phyloP scores from a whole-genome alignment of 768 basidiomycete species.

The Porpolomopsis calyptriformis region DNA sequence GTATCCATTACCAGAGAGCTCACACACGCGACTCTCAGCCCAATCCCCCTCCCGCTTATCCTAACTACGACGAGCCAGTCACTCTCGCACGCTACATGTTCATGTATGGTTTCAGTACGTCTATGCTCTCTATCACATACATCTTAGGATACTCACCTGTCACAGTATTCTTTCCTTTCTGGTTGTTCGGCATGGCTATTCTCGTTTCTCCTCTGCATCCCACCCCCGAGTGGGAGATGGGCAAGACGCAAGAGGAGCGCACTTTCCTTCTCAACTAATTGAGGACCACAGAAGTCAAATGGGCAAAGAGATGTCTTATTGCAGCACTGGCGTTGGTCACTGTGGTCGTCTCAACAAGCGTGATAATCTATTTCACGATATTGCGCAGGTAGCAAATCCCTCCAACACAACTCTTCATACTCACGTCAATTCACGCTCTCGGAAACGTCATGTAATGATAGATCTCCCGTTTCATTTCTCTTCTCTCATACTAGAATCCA shows the following conservation, averaged over 20 bases:
- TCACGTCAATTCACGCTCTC: no score
- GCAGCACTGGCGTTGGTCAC: slow-evolving; percentile 40
- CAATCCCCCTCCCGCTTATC: slow-evolving; percentile 31
- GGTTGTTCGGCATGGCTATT: slow-evolving; percentile 48
- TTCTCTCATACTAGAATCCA: no score
- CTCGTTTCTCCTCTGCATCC: slow-evolving; percentile 43
- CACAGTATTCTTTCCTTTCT: slow-evolving; percentile 52
- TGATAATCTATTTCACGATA: slow-evolving; percentile 18
- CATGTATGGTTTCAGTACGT: slow-evolving; percentile 53
- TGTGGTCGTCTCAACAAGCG: slow-evolving; percentile 22
- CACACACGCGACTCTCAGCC: not conserved
- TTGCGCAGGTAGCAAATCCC: slow-evolving; percentile 7
- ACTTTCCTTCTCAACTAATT: slow-evolving; percentile 35
- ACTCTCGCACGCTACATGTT: slow-evolving; percentile 54
- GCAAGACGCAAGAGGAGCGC: slow-evolving; percentile 43
- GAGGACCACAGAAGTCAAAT: slow-evolving; percentile 41
- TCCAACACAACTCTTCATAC: not conserved
- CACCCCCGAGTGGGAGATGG: slow-evolving; percentile 42
- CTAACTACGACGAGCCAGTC: slow-evolving; percentile 29
- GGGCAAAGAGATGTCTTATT: slow-evolving; percentile 45
- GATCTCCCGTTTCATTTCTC: no score
- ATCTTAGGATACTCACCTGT: slow-evolving; percentile 5
- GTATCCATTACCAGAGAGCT: not conserved
- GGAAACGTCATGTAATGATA: no score
- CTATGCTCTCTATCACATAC: slow-evolving; percentile 6